phyloP scores from a whole-genome alignment of 495 filamentous ascomycete species.

The Rhizodiscina lignyota region DNA sequence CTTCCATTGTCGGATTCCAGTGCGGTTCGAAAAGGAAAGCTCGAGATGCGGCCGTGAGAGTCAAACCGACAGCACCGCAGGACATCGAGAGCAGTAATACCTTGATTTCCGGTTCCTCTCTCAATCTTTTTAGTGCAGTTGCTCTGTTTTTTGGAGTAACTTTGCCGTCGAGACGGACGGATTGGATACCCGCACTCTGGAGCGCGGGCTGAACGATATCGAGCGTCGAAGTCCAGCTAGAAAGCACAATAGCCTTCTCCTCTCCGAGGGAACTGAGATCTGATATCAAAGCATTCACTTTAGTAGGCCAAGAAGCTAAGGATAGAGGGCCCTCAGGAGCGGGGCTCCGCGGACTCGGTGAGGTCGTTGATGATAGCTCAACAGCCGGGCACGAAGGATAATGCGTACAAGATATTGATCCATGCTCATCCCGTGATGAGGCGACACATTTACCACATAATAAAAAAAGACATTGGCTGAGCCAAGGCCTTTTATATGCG shows the following conservation, averaged over 20 bases:
- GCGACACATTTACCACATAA: too few species aligned
- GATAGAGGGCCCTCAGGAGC: too few species aligned
- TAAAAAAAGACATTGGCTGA: too few species aligned
- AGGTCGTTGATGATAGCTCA: too few species aligned
- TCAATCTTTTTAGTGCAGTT: neutral
- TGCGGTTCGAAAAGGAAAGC: constrained; percentile 12
- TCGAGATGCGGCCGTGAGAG: constrained; percentile 8
- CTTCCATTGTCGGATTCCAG: constrained; percentile 11
- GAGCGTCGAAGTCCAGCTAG: neutral
- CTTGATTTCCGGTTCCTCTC: neutral
- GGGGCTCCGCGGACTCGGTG: too few species aligned
- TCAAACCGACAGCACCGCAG: neutral
- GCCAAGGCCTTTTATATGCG: too few species aligned
- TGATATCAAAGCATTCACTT: neutral
- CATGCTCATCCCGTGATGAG: too few species aligned
- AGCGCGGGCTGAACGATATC: neutral
- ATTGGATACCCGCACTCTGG: neutral
- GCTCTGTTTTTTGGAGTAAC: neutral
- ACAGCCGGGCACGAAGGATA: too few species aligned
- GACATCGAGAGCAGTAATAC: neutral
- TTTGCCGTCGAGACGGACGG: neutral
- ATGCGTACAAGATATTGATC: too few species aligned
- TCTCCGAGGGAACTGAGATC: too few species aligned
- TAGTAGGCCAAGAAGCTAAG: too few species aligned
- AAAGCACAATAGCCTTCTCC: neutral